Percentiles rank a stretch among this genome's conserved stretches.
Conservation (phyloP, 73 alveolate species). For the Paramecium sexaurelia region DNA sequence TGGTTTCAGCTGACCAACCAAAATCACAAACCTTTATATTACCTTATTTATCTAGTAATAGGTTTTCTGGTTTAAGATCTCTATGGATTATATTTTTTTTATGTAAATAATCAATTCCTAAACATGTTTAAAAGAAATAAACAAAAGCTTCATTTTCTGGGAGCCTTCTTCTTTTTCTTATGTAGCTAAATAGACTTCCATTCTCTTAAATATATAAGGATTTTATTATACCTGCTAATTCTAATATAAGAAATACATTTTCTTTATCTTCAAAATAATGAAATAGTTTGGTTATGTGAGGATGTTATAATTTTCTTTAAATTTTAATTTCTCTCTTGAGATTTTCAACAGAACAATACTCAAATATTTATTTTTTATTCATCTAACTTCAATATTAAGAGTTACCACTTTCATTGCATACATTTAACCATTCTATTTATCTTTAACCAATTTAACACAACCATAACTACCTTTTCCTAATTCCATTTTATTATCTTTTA, state of each 20-base stretch:
- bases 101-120: constrained; percentile 70
- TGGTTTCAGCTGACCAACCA: constrained; percentile 85
- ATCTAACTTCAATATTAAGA: not conserved
- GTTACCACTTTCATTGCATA: constrained; percentile 65
- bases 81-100: constrained; percentile 70
- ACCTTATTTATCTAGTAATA: constrained; percentile 77
- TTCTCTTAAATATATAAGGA: constrained; percentile 51
- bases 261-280: constrained; percentile 91
- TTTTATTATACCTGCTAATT: constrained; percentile 67
- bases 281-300: constrained; percentile 84
- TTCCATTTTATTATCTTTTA: constrained; percentile 36
- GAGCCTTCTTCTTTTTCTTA: constrained; percentile 56
- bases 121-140: constrained; percentile 70
- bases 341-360: constrained; percentile 60
- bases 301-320: constrained; percentile 90
- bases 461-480: constrained; percentile 63
- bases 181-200: constrained; percentile 67
- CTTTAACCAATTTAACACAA: constrained; percentile 55
- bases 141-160: constrained; percentile 73
- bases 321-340: constrained; percentile 88
- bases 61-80: constrained; percentile 86
- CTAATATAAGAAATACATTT: constrained; percentile 83
- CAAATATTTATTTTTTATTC: constrained; percentile 52
- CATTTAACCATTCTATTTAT: constrained; percentile 43
- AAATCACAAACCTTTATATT: constrained; percentile 89